Evolutionary conservation across 2,329 filamentous ascomycete genomes (phyloP).

Genomic region (Botryotinia narcissicola): DNA sequence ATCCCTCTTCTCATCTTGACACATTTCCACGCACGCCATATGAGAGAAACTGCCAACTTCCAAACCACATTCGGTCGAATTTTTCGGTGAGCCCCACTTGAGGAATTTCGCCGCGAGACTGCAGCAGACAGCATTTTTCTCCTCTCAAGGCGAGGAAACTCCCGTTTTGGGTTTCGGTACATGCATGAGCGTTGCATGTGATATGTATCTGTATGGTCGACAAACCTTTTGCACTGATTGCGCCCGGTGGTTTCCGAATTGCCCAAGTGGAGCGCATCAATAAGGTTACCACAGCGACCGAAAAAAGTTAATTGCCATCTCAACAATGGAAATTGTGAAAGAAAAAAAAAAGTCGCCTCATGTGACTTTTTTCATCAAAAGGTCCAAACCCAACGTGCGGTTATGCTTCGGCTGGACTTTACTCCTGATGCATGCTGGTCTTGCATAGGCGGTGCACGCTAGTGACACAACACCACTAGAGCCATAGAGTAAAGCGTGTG

Average conservation of each 20-base stretch:
- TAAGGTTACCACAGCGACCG: background rate
- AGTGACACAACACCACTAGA: background rate
- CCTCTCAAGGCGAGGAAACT: constrained; percentile 2
- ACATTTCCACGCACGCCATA: background rate
- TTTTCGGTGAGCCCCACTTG: constrained; percentile 8
- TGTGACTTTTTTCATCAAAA: constrained; percentile 2
- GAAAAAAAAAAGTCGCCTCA: background rate
- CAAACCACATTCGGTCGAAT: constrained; percentile 10
- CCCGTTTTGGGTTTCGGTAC: constrained; percentile 6
- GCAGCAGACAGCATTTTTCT: background rate
- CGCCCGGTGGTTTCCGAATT: background rate
- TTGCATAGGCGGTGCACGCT: background rate
- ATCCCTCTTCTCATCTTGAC: background rate
- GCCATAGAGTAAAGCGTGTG: constrained; percentile 3
- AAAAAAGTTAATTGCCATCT: background rate
- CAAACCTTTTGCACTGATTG: background rate
- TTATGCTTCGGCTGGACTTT: constrained; percentile 1
- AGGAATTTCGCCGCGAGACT: background rate
- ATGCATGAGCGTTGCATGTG: constrained; percentile 14
- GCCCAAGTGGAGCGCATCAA: constrained; percentile 7
- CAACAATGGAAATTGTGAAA: background rate
- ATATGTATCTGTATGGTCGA: background rate
- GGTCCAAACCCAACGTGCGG: background rate
- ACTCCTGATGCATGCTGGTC: background rate
- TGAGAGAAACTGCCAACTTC: background rate